Percentiles rank a stretch among this genome's conserved stretches.
phyloP scores from a whole-genome alignment of 2,329 filamentous ascomycete genomes.

The Nigrograna mackinnonii region DNA sequence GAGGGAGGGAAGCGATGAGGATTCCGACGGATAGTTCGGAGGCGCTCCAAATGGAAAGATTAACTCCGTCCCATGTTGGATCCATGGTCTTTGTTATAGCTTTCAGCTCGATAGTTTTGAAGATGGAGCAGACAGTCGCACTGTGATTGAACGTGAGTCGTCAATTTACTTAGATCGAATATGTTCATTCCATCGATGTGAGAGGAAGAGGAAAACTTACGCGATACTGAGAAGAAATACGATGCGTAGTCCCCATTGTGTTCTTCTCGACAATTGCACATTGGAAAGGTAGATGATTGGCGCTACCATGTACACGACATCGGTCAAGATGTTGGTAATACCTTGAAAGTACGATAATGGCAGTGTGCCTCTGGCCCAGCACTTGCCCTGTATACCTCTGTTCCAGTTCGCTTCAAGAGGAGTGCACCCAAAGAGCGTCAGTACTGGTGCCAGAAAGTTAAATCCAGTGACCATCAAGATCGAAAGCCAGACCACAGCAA shows the following conservation, averaged over 20 bases:
- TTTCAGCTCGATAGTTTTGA: constrained; percentile 29
- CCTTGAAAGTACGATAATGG: constrained; percentile 25
- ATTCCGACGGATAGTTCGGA: constrained; percentile 28
- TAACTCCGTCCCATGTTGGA: constrained; percentile 25
- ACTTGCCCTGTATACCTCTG: constrained; percentile 15
- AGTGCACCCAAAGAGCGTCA: constrained; percentile 21
- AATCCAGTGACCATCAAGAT: constrained; percentile 27
- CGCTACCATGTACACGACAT: constrained; percentile 28
- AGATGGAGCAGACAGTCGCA: constrained; percentile 25
- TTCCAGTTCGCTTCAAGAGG: constrained; percentile 35
- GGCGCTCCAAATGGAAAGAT: constrained; percentile 25
- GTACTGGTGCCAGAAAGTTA: constrained; percentile 22
- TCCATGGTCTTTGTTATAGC: constrained; percentile 22
- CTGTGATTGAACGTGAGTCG: constrained; percentile 8
- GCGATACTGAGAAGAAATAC: constrained; percentile 30
- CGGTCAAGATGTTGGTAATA: constrained; percentile 28
- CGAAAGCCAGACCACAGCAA: constrained; percentile 21
- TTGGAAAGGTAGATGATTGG: constrained; percentile 28
- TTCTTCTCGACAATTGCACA: constrained; percentile 24
- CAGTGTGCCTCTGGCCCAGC: constrained; percentile 20
- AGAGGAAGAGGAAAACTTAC: constrained; percentile 12
- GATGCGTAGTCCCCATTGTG: constrained; percentile 25
- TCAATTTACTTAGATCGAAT: background rate
- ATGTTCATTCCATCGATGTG: background rate
- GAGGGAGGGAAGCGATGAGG: constrained; percentile 24